phyloP scores from a whole-genome alignment of 1,139 yeast genomes.

The Yamadazyma kanchanaburiensis region DNA sequence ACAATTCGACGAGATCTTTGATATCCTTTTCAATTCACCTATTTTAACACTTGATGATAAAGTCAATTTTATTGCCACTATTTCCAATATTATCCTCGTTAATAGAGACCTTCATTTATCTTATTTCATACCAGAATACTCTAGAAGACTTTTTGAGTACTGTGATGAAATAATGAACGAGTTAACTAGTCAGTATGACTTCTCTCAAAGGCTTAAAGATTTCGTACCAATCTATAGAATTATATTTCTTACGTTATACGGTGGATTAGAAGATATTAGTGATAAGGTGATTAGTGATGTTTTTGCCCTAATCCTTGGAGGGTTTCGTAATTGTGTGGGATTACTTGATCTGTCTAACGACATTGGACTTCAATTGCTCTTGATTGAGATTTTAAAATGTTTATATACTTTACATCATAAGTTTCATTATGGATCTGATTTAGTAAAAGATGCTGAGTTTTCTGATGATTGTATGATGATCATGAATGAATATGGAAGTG shows the following conservation, averaged over 20 bases:
- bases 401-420: constrained; percentile 24
- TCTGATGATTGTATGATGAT: constrained; percentile 12
- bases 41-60: constrained; percentile 9
- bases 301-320: constrained; percentile 12
- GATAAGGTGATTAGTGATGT: constrained; percentile 12
- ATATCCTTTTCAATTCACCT: constrained; percentile 9
- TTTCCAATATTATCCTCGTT: constrained; percentile 22
- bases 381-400: constrained; percentile 26
- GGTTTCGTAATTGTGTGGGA: constrained; percentile 13
- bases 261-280: constrained; percentile 12
- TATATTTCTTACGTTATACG: constrained; percentile 24
- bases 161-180: constrained; percentile 12
- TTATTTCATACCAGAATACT: constrained; percentile 19
- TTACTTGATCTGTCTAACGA: constrained; percentile 5
- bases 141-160: constrained; percentile 14
- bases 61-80: constrained; percentile 16
- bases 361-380: constrained; percentile 12
- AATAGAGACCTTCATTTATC: constrained; percentile 20
- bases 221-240: constrained; percentile 24
- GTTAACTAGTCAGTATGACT: constrained; percentile 2
- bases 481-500: constrained; percentile 6
- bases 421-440: constrained; percentile 11
- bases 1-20: constrained; percentile 17
- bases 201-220: constrained; percentile 12
- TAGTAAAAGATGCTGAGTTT: constrained; percentile 11